These are phyloP conservation scores for Globisporangium uncinulatum DNA, from an alignment of 352 stramenopile genomes.

Conservation along the genomic window DNA sequence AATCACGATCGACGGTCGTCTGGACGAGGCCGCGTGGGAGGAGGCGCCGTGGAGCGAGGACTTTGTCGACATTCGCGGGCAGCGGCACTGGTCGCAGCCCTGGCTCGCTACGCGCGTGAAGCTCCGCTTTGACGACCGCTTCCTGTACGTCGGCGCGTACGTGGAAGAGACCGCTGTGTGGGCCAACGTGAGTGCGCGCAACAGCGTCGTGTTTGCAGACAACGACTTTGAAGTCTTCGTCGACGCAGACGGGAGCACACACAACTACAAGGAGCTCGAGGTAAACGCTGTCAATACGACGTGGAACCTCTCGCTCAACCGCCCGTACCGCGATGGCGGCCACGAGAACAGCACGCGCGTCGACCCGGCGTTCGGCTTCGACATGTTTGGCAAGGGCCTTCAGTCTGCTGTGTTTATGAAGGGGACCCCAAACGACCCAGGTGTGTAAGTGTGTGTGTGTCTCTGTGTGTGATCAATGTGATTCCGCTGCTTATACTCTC, in stretches of 20 bases:
- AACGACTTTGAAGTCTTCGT: conserved; percentile 93
- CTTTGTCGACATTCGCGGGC: conserved; percentile 66
- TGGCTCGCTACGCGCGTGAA: conserved; percentile 74
- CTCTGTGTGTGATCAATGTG: no score
- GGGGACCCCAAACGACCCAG: conserved; percentile 56
- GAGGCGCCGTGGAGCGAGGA: conserved; percentile 43
- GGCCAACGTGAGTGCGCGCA: conserved; percentile 60
- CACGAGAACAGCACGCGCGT: conserved; percentile 79
- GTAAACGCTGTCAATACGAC: conserved; percentile 84
- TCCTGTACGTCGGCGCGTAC: conserved; percentile 69
- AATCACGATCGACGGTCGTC: conserved; percentile 38
- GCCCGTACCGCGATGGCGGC: conserved; percentile 78
- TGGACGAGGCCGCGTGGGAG: conserved; percentile 57
- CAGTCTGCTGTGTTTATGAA: conserved; percentile 43
- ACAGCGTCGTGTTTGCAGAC: conserved; percentile 78
- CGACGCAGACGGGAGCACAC: conserved; percentile 60
- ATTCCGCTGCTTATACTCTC: neutral
- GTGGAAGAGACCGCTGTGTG: conserved; percentile 62
- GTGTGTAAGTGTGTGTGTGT: conserved; percentile 11
- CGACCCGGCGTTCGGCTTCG: conserved; percentile 55
- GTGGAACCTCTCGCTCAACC: conserved; percentile 88
- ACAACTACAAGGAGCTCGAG: conserved; percentile 92
- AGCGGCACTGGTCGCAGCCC: conserved; percentile 52
- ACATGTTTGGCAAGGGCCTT: conserved; percentile 54
- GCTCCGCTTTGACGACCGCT: conserved; percentile 61